Base-by-base conservation (phyloP, 2,329 filamentous ascomycete species). In the Colletotrichum sp. region DNA sequence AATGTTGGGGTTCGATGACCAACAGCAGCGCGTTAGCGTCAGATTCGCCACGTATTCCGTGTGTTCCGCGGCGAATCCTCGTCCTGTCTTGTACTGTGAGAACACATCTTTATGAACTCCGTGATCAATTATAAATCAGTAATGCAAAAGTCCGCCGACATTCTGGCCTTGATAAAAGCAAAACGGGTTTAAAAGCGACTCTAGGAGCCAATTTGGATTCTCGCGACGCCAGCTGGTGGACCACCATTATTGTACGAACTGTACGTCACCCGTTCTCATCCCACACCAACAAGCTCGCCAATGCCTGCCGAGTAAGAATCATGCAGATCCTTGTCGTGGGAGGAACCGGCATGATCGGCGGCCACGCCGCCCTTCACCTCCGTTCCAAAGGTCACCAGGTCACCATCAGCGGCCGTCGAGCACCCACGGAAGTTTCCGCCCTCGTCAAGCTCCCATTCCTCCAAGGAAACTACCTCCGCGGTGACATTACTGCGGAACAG, bases 261-360 rank as follows among this genome's bases (percentile, higher is more conserved):
- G 0, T 8, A 12, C 21, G 55, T 28, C 26, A n/a, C 15, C 4
- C 2, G 8, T 2, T 0, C n/a, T 58, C 2, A 24, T 28, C 8
- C 3, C 16, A 18, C 15, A 58, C 21, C 12, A 26, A 15, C 15
- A 18, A 58, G 7, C 55, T 28, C 1, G 3, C 16, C 30, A 13
- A 34, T 12, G 0, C 0, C 16, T 8, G 28, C 28, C 28, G 28
- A 21, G 6, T 21, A 61, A 34, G 3, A 43, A 30, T 3, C 8
- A 76, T 67, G 71, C 71, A 38, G 16, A 34, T 71, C 8, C 74
- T 76, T 36, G 32, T 76, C 8, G 26, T 76, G 4, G 74, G 74
- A 18, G 74, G 74, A 5, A 63, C 66, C 7, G 74, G 74, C 24
- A 30, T 67, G 60, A 67, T 76, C 8, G 74, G 74, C 24, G 71